phyloP scores from a whole-genome alignment of 2,329 filamentous ascomycete species.

The Hysterium pulicare region DNA sequence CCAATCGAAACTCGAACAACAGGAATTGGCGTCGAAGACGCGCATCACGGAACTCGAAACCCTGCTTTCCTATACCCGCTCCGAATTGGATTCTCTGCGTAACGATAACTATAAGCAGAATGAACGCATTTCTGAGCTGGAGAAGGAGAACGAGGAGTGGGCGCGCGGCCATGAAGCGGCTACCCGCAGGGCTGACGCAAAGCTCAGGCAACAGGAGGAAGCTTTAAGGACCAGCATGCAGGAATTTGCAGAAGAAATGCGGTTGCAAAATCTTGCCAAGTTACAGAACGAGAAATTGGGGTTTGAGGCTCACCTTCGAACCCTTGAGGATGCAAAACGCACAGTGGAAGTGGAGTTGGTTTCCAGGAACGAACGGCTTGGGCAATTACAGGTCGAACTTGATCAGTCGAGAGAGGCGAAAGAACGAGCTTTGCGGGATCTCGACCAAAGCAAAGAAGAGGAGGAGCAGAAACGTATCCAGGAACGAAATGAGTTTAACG shows the following conservation, averaged over 20 bases:
- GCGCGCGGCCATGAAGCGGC: conserved; percentile 9
- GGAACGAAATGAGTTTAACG: conserved; percentile 9
- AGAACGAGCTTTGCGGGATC: conserved; percentile 4
- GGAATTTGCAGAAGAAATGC: conserved; percentile 27
- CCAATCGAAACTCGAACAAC: conserved; percentile 23
- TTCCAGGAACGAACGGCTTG: conserved; percentile 12
- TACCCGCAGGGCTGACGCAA: conserved; percentile 8
- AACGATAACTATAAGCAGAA: conserved; percentile 29
- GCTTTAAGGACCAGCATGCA: conserved; percentile 21
- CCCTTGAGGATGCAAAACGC: conserved; percentile 16
- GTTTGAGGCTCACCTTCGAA: conserved; percentile 18
- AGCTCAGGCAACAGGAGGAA: conserved; percentile 18
- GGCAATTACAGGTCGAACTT: conserved; percentile 15
- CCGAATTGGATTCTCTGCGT: conserved; percentile 28
- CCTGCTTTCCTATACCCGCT: conserved; percentile 29
- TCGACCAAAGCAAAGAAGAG: conserved; percentile 5
- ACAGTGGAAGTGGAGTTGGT: conserved; percentile 12
- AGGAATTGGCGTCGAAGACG: conserved; percentile 23
- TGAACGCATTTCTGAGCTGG: conserved; percentile 17
- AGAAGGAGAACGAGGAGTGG: conserved; percentile 13
- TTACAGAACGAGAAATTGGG: conserved; percentile 25
- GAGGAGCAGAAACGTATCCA: conserved; percentile 4
- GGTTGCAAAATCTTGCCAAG: conserved; percentile 19
- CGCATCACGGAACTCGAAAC: conserved; percentile 35
- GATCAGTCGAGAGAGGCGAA: conserved; percentile 1